phyloP scores from a whole-genome alignment of 1,139 yeast species.

The Eremothecium coryli region DNA sequence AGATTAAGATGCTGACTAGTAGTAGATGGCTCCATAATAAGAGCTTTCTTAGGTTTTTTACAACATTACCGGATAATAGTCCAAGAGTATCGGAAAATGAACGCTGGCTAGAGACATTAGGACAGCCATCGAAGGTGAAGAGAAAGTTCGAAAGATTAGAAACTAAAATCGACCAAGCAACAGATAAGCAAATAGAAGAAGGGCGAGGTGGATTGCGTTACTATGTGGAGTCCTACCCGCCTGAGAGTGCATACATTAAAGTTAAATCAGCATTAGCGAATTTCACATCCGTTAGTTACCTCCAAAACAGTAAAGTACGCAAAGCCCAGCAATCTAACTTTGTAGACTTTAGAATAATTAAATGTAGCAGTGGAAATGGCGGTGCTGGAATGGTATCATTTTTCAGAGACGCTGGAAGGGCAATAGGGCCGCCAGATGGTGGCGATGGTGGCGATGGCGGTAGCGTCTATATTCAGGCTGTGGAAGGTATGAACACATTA shows the following conservation, averaged over 20 bases:
- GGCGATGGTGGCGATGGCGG: slow-evolving; percentile 98
- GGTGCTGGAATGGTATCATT: slow-evolving; percentile 86
- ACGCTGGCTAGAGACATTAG: slow-evolving; percentile 35
- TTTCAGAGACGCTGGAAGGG: slow-evolving; percentile 71
- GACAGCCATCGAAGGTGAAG: slow-evolving; percentile 2
- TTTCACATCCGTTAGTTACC: slow-evolving; percentile 31
- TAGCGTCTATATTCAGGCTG: slow-evolving; percentile 70
- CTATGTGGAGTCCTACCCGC: slow-evolving; percentile 17
- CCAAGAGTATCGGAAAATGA: slow-evolving; percentile 41
- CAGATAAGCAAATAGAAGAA: slow-evolving; percentile 1
- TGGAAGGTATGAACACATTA: slow-evolving; percentile 57
- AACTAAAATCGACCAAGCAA: not conserved
- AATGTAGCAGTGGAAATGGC: slow-evolving; percentile 71
- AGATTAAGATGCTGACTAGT: not conserved
- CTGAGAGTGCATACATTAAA: slow-evolving; percentile 25
- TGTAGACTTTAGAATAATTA: slow-evolving; percentile 59
- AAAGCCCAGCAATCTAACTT: slow-evolving; percentile 33
- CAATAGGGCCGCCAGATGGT: slow-evolving; percentile 94
- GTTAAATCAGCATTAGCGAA: slow-evolving; percentile 33
- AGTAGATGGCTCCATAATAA: not conserved
- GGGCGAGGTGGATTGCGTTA: slow-evolving; percentile 4
- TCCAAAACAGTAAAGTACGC: slow-evolving; percentile 33
- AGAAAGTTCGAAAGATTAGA: not conserved
- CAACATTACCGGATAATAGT: slow-evolving; percentile 36
- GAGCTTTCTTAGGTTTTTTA: slow-evolving; percentile 1